Evolutionary conservation across 129 eudicot species (phyloP).

Genomic region (Rutidosis leptorrhynchoides): DNA sequence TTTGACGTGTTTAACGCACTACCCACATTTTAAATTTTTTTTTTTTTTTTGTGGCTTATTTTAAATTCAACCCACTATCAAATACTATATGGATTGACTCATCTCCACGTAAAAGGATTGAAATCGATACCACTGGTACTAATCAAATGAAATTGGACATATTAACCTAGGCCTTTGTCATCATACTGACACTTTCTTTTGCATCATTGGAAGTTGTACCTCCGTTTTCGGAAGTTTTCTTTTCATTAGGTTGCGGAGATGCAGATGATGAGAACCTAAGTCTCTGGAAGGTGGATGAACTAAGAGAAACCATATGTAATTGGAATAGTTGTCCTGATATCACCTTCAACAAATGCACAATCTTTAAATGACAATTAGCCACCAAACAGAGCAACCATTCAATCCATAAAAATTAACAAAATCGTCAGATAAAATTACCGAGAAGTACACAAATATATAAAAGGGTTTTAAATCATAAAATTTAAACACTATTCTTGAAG

Average conservation of each 20-base stretch:
- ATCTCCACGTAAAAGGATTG: background rate
- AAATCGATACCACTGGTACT: background rate
- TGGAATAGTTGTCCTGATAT: constrained; percentile 40
- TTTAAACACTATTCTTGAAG: too few species aligned
- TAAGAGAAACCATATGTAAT: constrained; percentile 30
- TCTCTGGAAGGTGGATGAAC: constrained; percentile 38
- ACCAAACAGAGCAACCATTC: background rate
- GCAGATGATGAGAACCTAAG: constrained; percentile 71
- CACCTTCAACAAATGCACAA: constrained; percentile 32
- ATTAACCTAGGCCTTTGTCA: constrained; percentile 45
- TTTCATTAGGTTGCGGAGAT: constrained; percentile 55
- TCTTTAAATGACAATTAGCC: constrained; percentile 1
- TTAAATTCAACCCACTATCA: background rate
- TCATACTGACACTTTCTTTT: constrained; percentile 29
- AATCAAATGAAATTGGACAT: constrained; percentile 9
- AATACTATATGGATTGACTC: background rate
- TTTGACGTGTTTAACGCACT: background rate
- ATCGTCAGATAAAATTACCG: too few species aligned
- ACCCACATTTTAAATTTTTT: background rate
- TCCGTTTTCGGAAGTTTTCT: constrained; percentile 36
- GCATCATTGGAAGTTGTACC: constrained; percentile 23
- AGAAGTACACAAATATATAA: too few species aligned
- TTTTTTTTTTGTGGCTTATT: background rate
- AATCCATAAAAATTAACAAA: too few species aligned
- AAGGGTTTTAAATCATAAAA: too few species aligned